These are phyloP conservation scores for Podospora appendiculata DNA, from an alignment of 495 filamentous ascomycete species.

Conservation along the genomic window DNA sequence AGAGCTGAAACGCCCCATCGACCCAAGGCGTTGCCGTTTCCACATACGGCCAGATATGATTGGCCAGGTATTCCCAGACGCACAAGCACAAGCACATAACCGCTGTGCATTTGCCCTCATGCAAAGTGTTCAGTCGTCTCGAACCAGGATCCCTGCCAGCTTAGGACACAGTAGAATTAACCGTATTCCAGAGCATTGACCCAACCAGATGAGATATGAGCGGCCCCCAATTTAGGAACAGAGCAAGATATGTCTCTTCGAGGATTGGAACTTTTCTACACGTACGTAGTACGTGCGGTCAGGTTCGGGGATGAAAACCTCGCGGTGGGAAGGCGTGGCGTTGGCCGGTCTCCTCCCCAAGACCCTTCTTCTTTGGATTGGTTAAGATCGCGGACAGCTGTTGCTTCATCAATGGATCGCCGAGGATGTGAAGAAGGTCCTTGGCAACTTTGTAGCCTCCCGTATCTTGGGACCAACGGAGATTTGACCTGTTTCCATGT, in stretches of 20 bases:
- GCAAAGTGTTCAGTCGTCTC: slow-evolving; percentile 24
- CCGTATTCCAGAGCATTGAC: slow-evolving; percentile 8
- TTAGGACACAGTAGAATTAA: not conserved
- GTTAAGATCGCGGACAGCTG: not conserved
- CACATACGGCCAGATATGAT: slow-evolving; percentile 8
- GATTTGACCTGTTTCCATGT: not conserved
- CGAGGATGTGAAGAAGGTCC: too few relatives aligned
- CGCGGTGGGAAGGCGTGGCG: slow-evolving; percentile 1
- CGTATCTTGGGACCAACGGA: not conserved
- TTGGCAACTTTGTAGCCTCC: not conserved
- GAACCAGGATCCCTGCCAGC: slow-evolving; percentile 23
- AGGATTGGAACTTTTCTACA: too few relatives aligned
- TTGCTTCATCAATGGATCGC: too few relatives aligned
- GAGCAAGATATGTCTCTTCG: slow-evolving; percentile 4
- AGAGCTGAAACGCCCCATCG: slow-evolving; percentile 20
- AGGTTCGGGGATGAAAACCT: too few relatives aligned
- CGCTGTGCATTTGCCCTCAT: slow-evolving; percentile 32
- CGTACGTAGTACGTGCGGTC: too few relatives aligned
- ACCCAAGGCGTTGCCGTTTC: slow-evolving; percentile 3
- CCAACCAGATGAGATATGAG: not conserved
- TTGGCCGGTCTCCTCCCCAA: slow-evolving; percentile 1
- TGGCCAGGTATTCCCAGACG: slow-evolving; percentile 19
- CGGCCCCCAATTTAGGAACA: slow-evolving; percentile 10
- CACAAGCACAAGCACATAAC: slow-evolving; percentile 34
- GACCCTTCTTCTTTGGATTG: not conserved